A percentile compares a stretch with the other conserved stretches of the same genome.
phyloP scores from a whole-genome alignment of 2,329 filamentous ascomycete species.

The Mycosphaerella arachidis region DNA sequence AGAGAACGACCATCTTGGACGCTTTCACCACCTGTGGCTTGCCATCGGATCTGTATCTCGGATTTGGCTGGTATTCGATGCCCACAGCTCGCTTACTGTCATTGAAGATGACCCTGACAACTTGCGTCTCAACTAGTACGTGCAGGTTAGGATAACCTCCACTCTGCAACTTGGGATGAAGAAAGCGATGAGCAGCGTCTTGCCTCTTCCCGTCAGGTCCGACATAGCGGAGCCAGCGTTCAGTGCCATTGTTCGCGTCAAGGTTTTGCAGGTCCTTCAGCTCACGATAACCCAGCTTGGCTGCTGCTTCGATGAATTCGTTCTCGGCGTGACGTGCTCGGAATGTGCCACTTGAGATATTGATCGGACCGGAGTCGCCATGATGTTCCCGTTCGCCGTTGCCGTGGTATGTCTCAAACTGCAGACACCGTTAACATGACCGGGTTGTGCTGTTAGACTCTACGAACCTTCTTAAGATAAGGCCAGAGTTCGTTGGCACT shows the following conservation, averaged over 20 bases:
- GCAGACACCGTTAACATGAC: background rate
- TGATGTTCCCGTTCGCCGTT: conserved; percentile 44
- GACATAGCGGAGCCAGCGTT: conserved; percentile 49
- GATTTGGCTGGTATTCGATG: conserved; percentile 52
- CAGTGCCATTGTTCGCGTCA: conserved; percentile 39
- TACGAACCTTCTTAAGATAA: conserved; percentile 48
- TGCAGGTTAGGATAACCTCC: conserved; percentile 55
- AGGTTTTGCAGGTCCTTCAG: conserved; percentile 53
- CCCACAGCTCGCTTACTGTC: conserved; percentile 49
- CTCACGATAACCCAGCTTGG: conserved; percentile 48
- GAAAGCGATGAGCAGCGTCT: conserved; percentile 53
- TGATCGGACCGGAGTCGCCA: conserved; percentile 52
- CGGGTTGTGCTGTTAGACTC: background rate
- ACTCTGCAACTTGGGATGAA: conserved; percentile 50
- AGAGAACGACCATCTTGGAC: conserved; percentile 55
- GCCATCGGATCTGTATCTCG: conserved; percentile 9
- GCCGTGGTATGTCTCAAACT: conserved; percentile 55
- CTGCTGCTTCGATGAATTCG: conserved; percentile 49
- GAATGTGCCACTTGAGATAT: conserved; percentile 51
- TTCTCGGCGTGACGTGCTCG: conserved; percentile 37
- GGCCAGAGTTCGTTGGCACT: conserved; percentile 49
- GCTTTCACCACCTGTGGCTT: conserved; percentile 40
- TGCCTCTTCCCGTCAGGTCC: conserved; percentile 52
- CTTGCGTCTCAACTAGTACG: conserved; percentile 53
- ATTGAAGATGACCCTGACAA: conserved; percentile 39